phyloP scores from a whole-genome alignment of 2,329 filamentous ascomycete genomes.

The Fusarium keratoplasticum region DNA sequence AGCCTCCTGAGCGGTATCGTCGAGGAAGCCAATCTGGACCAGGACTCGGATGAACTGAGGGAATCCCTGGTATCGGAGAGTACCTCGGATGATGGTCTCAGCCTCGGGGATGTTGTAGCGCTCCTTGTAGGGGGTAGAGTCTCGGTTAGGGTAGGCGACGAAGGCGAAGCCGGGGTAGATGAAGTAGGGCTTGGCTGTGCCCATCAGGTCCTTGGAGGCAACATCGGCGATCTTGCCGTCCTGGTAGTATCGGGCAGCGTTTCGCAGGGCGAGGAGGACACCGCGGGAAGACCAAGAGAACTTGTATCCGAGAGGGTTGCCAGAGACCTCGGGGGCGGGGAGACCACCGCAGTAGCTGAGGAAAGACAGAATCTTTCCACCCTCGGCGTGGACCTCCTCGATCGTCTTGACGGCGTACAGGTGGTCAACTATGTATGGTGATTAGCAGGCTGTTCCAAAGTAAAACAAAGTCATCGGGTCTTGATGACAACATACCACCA shows the following conservation, averaged over 20 bases:
- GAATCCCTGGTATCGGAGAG: constrained; percentile 89
- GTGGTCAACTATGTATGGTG: constrained; percentile 32
- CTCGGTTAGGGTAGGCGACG: constrained; percentile 93
- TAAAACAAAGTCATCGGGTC: not conserved
- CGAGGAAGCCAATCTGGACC: constrained; percentile 90
- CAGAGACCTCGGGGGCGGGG: constrained; percentile 74
- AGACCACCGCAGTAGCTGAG: constrained; percentile 87
- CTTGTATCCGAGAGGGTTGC: constrained; percentile 94
- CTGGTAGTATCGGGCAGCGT: constrained; percentile 85
- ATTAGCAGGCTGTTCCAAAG: not conserved
- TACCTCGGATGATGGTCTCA: constrained; percentile 85
- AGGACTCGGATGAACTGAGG: constrained; percentile 89
- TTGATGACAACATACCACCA: constrained; percentile 20
- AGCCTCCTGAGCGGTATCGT: constrained; percentile 64
- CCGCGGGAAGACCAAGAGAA: constrained; percentile 69
- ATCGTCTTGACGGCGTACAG: constrained; percentile 89
- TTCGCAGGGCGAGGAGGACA: constrained; percentile 87
- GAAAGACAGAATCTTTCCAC: constrained; percentile 88
- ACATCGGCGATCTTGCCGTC: constrained; percentile 80
- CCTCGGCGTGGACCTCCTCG: constrained; percentile 84
- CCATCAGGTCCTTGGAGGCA: constrained; percentile 78
- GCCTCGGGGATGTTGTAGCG: constrained; percentile 93
- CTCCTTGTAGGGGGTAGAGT: constrained; percentile 88
- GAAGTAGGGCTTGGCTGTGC: constrained; percentile 85
- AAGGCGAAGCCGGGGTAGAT: constrained; percentile 90